Percentiles rank a stretch among this genome's conserved stretches.
These are phyloP conservation scores for Eucalyptus pauciflora DNA, from an alignment of 345 rosid genomes.

Conservation along the genomic window DNA sequence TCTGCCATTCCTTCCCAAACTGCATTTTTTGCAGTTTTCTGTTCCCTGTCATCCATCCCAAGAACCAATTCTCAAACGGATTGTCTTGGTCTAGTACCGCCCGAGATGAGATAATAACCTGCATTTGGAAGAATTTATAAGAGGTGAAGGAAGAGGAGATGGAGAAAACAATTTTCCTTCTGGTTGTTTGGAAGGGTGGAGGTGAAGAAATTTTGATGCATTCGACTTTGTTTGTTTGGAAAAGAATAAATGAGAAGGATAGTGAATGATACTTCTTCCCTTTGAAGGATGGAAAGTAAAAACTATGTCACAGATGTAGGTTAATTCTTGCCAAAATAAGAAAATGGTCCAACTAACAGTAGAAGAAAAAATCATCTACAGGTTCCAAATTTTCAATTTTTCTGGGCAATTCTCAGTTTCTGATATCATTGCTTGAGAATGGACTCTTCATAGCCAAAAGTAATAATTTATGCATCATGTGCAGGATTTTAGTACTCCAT, in stretches of 20 bases:
- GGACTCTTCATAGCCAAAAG: not conserved
- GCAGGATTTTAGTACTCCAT: not conserved
- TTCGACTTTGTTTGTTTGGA: not conserved
- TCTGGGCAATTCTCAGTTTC: not conserved
- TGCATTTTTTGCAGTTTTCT: not conserved
- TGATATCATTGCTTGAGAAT: not conserved
- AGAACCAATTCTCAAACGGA: not conserved
- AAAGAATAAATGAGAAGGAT: not conserved
- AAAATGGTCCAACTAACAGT: not conserved
- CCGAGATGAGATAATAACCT: not conserved
- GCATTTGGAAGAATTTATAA: not conserved
- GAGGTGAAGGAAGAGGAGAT: not conserved
- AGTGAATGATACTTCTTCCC: not conserved
- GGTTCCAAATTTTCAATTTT: not conserved
- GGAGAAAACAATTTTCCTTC: not conserved
- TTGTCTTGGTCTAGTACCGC: not conserved
- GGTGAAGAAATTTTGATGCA: not conserved
- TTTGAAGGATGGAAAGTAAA: not conserved
- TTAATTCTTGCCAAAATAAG: not conserved
- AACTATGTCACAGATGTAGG: not conserved
- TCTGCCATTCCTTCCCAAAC: not conserved
- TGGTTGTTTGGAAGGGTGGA: not conserved
- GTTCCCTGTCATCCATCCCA: not conserved
- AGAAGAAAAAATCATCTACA: not conserved
- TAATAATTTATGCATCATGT: not conserved